phyloP scores from a whole-genome alignment of 106 monocot genomes.

The Acorus gramineus region DNA sequence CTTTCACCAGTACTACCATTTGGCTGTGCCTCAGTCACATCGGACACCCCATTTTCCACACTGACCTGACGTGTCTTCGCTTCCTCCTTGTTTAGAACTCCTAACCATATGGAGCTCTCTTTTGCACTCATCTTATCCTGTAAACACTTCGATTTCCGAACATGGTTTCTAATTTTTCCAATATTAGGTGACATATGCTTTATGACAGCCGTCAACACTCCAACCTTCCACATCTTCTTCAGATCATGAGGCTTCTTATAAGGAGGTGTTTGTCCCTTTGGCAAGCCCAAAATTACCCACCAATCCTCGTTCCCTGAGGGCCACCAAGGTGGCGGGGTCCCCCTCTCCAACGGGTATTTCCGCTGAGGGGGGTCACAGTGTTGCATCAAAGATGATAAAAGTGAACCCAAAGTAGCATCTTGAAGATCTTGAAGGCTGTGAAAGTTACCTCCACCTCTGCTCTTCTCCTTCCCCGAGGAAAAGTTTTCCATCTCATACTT shows the following conservation, averaged over 20 bases:
- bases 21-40: conserved; percentile 37
- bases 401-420: conserved; percentile 94
- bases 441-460: conserved; percentile 29
- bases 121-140: conserved; percentile 99
- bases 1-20: conserved; percentile 25
- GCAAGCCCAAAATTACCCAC: conserved; percentile 70
- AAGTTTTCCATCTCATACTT: conserved; percentile 68
- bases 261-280: conserved; percentile 37
- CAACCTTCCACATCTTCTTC: conserved; percentile 96
- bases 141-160: conserved; percentile 90
- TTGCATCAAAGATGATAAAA: conserved; percentile 92
- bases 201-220: conserved; percentile 78
- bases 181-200: conserved; percentile 98
- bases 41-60: conserved; percentile 44
- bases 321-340: conserved; percentile 91
- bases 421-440: conserved; percentile 75
- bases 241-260: conserved; percentile 96
- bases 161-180: conserved; percentile 67
- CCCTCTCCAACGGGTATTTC: conserved; percentile 82
- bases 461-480: conserved; percentile 25
- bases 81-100: conserved; percentile 71
- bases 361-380: conserved; percentile 90
- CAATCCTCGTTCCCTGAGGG: conserved; percentile 85
- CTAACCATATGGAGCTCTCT: conserved; percentile 90
- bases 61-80: conserved; percentile 14